These are phyloP conservation scores for Plasmodium relictum DNA, from an alignment of 169 alveolate genomes.

Conservation along the genomic window DNA sequence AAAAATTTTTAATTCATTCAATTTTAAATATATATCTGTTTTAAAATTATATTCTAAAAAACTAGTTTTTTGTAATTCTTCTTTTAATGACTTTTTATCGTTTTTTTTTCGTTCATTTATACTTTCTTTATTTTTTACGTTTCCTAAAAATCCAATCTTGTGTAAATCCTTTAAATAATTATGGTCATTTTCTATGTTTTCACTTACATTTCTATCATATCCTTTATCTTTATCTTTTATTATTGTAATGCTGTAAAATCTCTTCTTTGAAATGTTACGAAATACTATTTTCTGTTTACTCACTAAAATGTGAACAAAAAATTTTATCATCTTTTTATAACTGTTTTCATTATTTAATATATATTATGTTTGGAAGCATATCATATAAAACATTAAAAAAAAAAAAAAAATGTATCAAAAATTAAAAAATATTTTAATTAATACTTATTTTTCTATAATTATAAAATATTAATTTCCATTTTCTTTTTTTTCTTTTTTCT, in stretches of 20 bases:
- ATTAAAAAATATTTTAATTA: too few relatives aligned
- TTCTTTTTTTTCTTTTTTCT: too few relatives aligned
- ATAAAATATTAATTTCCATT: too few relatives aligned
- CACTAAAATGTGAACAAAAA: not conserved
- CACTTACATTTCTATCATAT: not conserved
- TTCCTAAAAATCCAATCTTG: not conserved
- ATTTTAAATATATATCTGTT: conserved; percentile 66
- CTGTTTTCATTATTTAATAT: too few relatives aligned
- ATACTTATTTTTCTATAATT: too few relatives aligned
- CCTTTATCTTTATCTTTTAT: not conserved
- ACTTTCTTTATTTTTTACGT: not conserved
- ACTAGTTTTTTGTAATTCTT: conserved; percentile 41
- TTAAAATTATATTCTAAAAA: conserved; percentile 70
- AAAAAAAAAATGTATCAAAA: too few relatives aligned
- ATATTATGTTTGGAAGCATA: too few relatives aligned
- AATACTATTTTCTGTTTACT: not conserved
- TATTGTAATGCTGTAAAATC: not conserved
- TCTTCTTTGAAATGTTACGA: not conserved
- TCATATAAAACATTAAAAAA: too few relatives aligned
- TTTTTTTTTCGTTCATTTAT: not conserved
- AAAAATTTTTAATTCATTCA: conserved; percentile 40
- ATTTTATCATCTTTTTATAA: conserved; percentile 1
- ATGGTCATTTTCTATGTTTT: not conserved
- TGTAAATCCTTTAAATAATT: not conserved
- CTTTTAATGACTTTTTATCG: conserved; percentile 14